Percentiles rank a stretch among this genome's conserved stretches.
Evolutionary conservation across 306 rosid species (phyloP).

Genomic region (Casuarina equisetifolia): DNA sequence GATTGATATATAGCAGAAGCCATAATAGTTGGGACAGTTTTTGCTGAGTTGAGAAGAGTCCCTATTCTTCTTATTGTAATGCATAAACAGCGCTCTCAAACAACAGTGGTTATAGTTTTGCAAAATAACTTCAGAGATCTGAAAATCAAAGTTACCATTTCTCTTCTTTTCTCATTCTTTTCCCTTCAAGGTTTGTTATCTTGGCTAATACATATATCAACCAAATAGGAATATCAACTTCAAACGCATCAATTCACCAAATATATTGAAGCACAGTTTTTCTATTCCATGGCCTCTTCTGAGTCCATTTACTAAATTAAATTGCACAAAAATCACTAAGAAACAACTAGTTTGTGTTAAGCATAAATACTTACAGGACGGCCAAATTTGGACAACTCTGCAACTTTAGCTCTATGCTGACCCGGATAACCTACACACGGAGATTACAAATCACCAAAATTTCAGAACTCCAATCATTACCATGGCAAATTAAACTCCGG

Average conservation of each 20-base stretch:
- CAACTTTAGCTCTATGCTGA: slow-evolving; percentile 65
- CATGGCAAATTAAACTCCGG: neutral
- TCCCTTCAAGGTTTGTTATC: neutral
- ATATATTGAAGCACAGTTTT: neutral
- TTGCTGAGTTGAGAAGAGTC: neutral
- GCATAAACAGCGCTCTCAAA: neutral
- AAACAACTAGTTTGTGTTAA: slow-evolving; percentile 11
- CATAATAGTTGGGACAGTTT: neutral
- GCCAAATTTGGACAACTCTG: slow-evolving; percentile 84
- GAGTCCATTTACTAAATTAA: slow-evolving; percentile 10
- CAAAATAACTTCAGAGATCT: neutral
- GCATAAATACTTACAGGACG: slow-evolving; percentile 76
- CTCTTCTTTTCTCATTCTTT: neutral
- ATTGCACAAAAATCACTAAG: slow-evolving; percentile 14
- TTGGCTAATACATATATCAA: neutral
- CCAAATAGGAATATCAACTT: neutral
- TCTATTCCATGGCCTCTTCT: slow-evolving; percentile 4
- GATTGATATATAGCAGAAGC: neutral
- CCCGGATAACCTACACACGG: slow-evolving; percentile 76
- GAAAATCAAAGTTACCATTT: neutral
- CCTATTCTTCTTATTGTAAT: neutral
- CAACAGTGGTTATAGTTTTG: neutral
- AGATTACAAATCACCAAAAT: slow-evolving; percentile 32
- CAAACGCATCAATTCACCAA: neutral
- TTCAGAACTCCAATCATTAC: slow-evolving; percentile 7